Evolutionary conservation across 2,329 filamentous ascomycete genomes (phyloP), one percentile per base, ranked within the genome.

Genomic region (Microascus cirrosus): DNA sequence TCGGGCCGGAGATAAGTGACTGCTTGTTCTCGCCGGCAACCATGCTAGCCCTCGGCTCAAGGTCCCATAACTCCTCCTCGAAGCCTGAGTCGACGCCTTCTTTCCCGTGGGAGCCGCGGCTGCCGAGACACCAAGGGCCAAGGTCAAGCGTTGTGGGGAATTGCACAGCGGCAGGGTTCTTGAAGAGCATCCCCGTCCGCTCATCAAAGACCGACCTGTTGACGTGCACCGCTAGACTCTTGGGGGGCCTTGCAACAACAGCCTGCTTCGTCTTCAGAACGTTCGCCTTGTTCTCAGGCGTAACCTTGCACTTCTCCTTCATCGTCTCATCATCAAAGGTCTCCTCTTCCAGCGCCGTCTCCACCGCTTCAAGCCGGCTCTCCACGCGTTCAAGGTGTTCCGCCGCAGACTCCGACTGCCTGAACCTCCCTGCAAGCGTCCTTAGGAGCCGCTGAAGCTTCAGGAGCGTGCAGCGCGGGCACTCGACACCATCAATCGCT

Each of bases 201-300:
- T 95, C 90, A 64, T 96, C 88, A 65, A 96, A 97, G 0, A 94
- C 82, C 55, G 92, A 96, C 48, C 94, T 83, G 66, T 97, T 96
- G 68, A 97, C 81, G 68, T 99, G 94, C 10, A 97, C 77, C 0
- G 85, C 88, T 15, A 99, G 75, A 58, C 87, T 89, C 61, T 85
- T 84, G 1, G 94, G 94, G 1, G 91, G 81, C 34, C 92, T 80
- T 2, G 89, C 91, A 63, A 99, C 82, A 13, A 93, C 89, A 11
- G 89, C 86, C 68, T 97, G 94, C 60, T 92, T 87, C 10, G 91
- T 91, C 71, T 99, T 99, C 5, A 88, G 95, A 18, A 87, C 85
- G 22, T 80, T 82, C 8, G 91, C 82, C 65, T 86, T 84, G 63
- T 84, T 83, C 64, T 87, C 84, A 11, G 84, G 75, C 0, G 77